Evolutionary conservation across 768 basidiomycete genomes (phyloP), one percentile per base, ranked within the genome.

Genomic region (Galerina marginata): DNA sequence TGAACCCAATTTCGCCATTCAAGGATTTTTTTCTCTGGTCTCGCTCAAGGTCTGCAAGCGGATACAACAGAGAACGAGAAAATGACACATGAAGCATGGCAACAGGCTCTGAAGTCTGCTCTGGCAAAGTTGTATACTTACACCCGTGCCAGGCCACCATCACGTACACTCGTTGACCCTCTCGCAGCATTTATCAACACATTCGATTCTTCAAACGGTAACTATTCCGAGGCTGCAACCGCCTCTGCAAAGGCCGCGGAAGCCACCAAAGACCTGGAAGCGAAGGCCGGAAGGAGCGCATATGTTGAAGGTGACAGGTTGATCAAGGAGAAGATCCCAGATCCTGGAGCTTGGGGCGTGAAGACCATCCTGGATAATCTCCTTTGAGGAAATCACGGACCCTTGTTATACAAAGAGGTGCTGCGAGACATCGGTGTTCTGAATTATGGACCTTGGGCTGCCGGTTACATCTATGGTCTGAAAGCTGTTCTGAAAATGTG

Each of bases 301-400:
- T 98, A 98, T 75, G 85, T 96, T 40, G 91, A 89, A 62, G 83
- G 86, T 14, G 82, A 84, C 43, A 77, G 85, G 64, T 77, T 96
- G 56, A 85, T 77, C 70, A 75, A 81, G 56, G 80, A 89, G 72
- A 80, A 76, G 40, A 81, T 92, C 20, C 76, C 93, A 2, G 95
- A 98, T 75, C 94, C 95, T 0, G 95, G 95, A 39, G 95, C 95
- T 33, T 94, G 93, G 92, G 94, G 93, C 46, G 86, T 96, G 56
- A 91, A 89, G 68, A 81, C 83, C 9, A 84, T 93, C 58, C 66
- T 94, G 58, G 85, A 91, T 70, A 85, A 79, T 42, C 73, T 91
- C 25, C 36, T 26, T 42, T 59, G 49, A 58, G 47, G 15, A 12
- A 37, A n/a, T 47, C 26, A 11, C 29, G 12, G 26, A 4, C 14